Base-by-base conservation (phyloP, 441 rosid genomes). In the Daphne laureola region DNA sequence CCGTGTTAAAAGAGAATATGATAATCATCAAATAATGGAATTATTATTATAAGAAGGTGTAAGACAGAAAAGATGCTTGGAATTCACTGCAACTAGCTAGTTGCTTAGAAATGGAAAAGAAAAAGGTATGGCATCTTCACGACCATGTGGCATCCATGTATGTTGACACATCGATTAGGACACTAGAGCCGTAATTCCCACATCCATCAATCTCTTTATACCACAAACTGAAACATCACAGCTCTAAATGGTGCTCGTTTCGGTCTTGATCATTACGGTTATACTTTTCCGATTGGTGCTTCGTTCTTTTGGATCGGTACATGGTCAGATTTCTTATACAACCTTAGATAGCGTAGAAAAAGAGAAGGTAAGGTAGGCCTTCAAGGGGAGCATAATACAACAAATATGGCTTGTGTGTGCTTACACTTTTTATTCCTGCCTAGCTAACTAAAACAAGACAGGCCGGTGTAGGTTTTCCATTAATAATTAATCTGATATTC, bases 381-480 rank as follows among this genome's bases (percentile, higher is more conserved):
- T 49, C 52, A 51, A 14, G 66, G 72, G 71, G 73, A 70, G 70
- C 80, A 78, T 65, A 55, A 18, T 53, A 61, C 26, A 41, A 26
- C 54, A 21, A 44, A 41, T 41, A 42, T 52, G 63, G 62, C 25
- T 49, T 43, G 25, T 64, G 61, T 67, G 54, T 64, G 52, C 55
- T 56, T 41, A 44, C 64, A 44, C 57, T 72, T 73, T 70, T 65
- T 58, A 72, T n/a, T n/a, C 78, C 69, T 68, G 76, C 78, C 60
- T 64, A 58, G 40, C 44, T 43, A 38, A 59, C 14, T 51, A 54
- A 56, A 21, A 21, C 25, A 21, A 21, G 25, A 21, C 25, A 21
- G 25, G 25, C n/a, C n/a, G n/a, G n/a, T n/a, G n/a, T 21, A 21
- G 2, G 25, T 21, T 21, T 21, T 21, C 25, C 3, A 21, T 21